Conservation (phyloP, 768 basidiomycete genomes). For the Amanita phalloides region DNA sequence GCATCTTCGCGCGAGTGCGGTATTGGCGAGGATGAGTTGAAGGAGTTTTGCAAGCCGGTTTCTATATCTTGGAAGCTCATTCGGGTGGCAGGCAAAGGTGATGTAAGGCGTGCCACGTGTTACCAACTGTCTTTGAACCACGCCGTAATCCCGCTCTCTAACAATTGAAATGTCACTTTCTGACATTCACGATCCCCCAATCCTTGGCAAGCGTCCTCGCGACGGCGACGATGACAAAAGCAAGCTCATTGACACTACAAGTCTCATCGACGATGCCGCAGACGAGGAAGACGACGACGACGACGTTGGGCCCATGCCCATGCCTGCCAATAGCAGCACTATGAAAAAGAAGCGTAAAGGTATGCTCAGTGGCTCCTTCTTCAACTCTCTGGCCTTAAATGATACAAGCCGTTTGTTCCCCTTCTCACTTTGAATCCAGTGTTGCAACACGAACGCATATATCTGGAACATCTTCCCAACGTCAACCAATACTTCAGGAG, state of each 20-base stretch:
- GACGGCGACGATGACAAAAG: constrained; percentile 18
- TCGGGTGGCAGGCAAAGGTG: neutral
- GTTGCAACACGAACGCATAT: constrained; percentile 86
- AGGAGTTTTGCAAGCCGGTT: constrained; percentile 29
- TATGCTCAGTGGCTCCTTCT: constrained; percentile 20
- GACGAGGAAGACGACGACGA: constrained; percentile 45
- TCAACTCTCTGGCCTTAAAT: constrained; percentile 19
- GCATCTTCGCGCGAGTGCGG: constrained; percentile 54
- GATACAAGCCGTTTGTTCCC: constrained; percentile 16
- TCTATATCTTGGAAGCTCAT: constrained; percentile 54
- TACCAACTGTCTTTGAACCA: constrained; percentile 1
- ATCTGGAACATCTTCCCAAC: constrained; percentile 84
- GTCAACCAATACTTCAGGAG: constrained; percentile 94
- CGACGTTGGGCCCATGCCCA: constrained; percentile 84
- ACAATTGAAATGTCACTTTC: neutral
- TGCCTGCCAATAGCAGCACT: constrained; percentile 38
- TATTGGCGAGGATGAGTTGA: constrained; percentile 20
- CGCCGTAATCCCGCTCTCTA: neutral
- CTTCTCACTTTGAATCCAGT: constrained; percentile 36
- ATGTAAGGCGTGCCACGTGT: constrained; percentile 3
- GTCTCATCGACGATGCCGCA: constrained; percentile 9
- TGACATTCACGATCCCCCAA: constrained; percentile 23
- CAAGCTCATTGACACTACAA: constrained; percentile 1
- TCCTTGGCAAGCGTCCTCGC: constrained; percentile 58
- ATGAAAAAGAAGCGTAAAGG: constrained; percentile 71